phyloP scores from a whole-genome alignment of 2,329 filamentous ascomycete genomes.

The Ceratocystis destructans region DNA sequence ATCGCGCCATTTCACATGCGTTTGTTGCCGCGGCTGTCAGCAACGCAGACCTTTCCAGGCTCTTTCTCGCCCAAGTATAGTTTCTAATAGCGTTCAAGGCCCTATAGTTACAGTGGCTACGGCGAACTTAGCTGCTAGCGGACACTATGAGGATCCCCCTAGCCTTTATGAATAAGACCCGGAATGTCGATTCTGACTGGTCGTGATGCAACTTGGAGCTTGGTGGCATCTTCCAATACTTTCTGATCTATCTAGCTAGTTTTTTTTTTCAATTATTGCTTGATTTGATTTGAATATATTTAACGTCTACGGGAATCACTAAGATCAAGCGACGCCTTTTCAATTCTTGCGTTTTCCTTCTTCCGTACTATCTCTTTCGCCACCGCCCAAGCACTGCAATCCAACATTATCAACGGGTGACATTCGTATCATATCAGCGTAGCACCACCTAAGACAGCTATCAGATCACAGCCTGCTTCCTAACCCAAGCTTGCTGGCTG shows the following conservation, averaged over 20 bases:
- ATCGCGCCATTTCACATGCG: not conserved
- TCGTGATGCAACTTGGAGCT: not conserved
- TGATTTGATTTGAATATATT: no score
- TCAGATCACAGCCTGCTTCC: not conserved
- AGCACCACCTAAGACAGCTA: not conserved
- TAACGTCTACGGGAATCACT: no score
- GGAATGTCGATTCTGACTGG: not conserved
- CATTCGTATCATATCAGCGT: not conserved
- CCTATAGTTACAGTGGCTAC: not conserved
- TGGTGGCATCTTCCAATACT: not conserved
- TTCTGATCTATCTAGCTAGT: not conserved
- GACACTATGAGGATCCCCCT: not conserved
- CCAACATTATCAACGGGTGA: not conserved
- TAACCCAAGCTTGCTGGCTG: not conserved
- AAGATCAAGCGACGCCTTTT: no score
- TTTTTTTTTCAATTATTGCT: no score
- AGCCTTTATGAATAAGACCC: not conserved
- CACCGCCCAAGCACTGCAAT: not conserved
- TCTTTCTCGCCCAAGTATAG: not conserved
- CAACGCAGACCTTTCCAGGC: not conserved
- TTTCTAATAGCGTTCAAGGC: no score
- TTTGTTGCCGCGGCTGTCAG: not conserved
- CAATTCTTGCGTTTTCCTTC: no score
- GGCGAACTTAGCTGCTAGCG: not conserved
- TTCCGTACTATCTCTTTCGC: not conserved